These are phyloP conservation scores for Rhododendron mucronatum DNA, from an alignment of 148 eudicot genomes.

Conservation along the genomic window DNA sequence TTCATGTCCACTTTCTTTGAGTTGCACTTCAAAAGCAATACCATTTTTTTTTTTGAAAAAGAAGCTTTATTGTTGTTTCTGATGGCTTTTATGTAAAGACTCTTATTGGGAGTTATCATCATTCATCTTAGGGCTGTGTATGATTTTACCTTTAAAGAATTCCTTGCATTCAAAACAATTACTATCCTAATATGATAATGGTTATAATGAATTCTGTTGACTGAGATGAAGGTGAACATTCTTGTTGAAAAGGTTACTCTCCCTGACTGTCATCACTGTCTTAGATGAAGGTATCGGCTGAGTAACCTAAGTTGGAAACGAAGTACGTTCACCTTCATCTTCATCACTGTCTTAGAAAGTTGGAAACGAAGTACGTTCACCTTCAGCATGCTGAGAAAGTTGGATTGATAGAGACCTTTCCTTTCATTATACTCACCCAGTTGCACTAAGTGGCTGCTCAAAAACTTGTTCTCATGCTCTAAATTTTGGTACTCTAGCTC, in stretches of 20 bases:
- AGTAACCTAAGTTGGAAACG: too few relatives aligned
- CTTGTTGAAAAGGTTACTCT: neutral
- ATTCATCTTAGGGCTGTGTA: neutral
- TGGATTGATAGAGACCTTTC: neutral
- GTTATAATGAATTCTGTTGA: neutral
- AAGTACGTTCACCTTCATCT: too few relatives aligned
- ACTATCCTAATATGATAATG: neutral
- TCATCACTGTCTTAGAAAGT: too few relatives aligned
- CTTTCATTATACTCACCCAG: neutral
- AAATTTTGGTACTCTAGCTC: neutral
- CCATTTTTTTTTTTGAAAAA: neutral
- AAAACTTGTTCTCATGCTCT: too few relatives aligned
- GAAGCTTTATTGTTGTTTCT: neutral
- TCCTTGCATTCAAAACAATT: neutral
- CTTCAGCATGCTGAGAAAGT: neutral
- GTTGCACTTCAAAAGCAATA: neutral
- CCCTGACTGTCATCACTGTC: neutral
- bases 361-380: too few relatives aligned
- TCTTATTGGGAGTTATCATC: neutral
- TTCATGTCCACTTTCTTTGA: neutral
- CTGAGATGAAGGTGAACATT: neutral
- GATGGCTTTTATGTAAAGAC: neutral
- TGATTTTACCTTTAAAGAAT: neutral
- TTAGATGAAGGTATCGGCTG: neutral
- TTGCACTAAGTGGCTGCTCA: neutral